phyloP scores from a whole-genome alignment of 2,329 filamentous ascomycete species.

The Didymellaceae sp. region DNA sequence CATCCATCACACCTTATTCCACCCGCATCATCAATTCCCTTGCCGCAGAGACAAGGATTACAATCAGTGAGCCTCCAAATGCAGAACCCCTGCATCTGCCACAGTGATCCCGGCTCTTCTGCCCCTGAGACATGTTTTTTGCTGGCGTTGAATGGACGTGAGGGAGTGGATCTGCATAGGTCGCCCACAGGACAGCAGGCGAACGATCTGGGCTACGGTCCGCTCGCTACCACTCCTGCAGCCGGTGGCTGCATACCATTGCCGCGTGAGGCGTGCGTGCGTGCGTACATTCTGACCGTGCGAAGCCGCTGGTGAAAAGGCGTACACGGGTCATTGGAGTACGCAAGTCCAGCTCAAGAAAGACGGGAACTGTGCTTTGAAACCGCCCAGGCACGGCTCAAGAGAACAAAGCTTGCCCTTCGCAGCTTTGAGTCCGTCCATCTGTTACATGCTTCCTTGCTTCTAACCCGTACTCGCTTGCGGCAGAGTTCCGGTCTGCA shows the following conservation, averaged over 20 bases:
- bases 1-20: background rate
- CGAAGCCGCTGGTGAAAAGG: too few species aligned
- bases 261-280: background rate
- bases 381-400: background rate
- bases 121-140: too few species aligned
- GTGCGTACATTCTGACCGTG: too few species aligned
- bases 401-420: too few species aligned
- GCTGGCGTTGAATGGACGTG: too few species aligned
- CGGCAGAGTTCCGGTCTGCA: too few species aligned
- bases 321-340: too few species aligned
- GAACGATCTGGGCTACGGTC: slow-evolving; percentile 11
- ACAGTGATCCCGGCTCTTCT: background rate
- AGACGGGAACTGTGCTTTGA: background rate
- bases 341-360: too few species aligned
- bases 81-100: slow-evolving; percentile 1
- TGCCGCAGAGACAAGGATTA: slow-evolving; percentile 2
- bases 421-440: background rate
- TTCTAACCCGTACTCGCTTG: background rate
- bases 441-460: slow-evolving; percentile 2
- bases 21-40: background rate
- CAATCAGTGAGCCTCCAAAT: slow-evolving; percentile 2
- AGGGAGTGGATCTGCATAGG: background rate
- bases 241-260: slow-evolving; percentile 1
- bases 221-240: slow-evolving; percentile 12
- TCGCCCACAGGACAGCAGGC: too few species aligned